Evolutionary conservation across 192 early-diverging fungal genomes (phyloP).

Genomic region (Diversispora eburnea): DNA sequence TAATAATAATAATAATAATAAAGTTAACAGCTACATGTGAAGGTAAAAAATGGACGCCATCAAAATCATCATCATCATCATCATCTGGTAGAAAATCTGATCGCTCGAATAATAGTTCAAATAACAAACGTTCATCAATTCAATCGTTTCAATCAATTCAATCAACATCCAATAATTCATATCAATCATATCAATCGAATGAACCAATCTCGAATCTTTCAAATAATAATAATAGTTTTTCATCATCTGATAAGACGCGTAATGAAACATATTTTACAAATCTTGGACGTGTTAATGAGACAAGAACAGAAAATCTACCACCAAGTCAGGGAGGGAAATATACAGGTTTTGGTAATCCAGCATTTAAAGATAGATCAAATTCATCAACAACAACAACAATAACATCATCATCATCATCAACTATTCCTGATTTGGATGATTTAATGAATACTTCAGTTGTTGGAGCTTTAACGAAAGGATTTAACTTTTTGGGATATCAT

Average conservation of each 20-base stretch:
- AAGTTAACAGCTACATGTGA: slow-evolving; percentile 58
- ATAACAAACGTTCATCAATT: not conserved
- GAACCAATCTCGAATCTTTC: not conserved
- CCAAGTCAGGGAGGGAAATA: slow-evolving; percentile 78
- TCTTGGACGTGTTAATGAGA: slow-evolving; percentile 57
- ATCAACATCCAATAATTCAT: slow-evolving; percentile 31
- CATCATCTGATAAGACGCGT: slow-evolving; percentile 45
- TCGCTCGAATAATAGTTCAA: not conserved
- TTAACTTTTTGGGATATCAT: slow-evolving; percentile 58
- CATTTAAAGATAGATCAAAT: slow-evolving; percentile 30
- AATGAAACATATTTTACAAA: slow-evolving; percentile 80
- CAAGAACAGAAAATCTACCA: slow-evolving; percentile 57
- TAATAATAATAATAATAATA: not conserved
- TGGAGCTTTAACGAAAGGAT: slow-evolving; percentile 64
- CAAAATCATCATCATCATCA: slow-evolving; percentile 28
- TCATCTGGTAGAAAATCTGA: slow-evolving; percentile 9
- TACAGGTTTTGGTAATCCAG: slow-evolving; percentile 66
- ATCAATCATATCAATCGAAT: slow-evolving; percentile 28
- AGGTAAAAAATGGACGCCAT: slow-evolving; percentile 52
- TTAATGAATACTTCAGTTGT: slow-evolving; percentile 62
- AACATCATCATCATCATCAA: slow-evolving; percentile 31
- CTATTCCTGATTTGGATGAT: slow-evolving; percentile 46
- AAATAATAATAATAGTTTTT: slow-evolving; percentile 1
- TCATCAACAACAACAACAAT: slow-evolving; percentile 33
- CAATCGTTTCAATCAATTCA: not conserved